Evolutionary conservation across 2,329 filamentous ascomycete species (phyloP).

Genomic region (Sporothrix brasiliensis): DNA sequence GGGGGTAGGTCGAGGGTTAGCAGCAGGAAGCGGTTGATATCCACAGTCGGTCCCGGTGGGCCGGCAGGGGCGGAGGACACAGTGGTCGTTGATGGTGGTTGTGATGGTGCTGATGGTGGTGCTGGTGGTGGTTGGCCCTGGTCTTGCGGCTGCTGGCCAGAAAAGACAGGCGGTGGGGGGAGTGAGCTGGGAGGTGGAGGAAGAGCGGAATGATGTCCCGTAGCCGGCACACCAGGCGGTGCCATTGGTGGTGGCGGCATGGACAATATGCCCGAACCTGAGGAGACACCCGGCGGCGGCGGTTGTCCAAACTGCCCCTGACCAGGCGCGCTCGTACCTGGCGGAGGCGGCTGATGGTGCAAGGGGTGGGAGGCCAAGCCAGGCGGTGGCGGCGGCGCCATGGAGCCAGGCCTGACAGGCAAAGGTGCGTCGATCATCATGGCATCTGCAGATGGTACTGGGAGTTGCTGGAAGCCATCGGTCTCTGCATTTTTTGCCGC

Average conservation of each 20-base stretch:
- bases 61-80: not conserved
- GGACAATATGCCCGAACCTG: slow-evolving; percentile 11
- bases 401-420: slow-evolving; percentile 11
- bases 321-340: not conserved
- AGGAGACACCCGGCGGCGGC: slow-evolving; percentile 22
- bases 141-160: not conserved
- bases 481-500: slow-evolving; percentile 23
- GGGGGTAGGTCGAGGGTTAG: slow-evolving; percentile 90
- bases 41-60: slow-evolving; percentile 67
- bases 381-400: slow-evolving; percentile 29
- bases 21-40: slow-evolving; percentile 81
- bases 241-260: slow-evolving; percentile 25
- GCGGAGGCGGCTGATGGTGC: slow-evolving; percentile 7
- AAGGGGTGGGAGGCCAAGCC: slow-evolving; percentile 9
- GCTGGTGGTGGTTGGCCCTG: not conserved
- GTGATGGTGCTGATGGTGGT: not conserved
- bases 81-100: not conserved
- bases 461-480: not conserved
- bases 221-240: slow-evolving; percentile 6
- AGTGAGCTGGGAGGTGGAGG: not conserved
- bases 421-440: slow-evolving; percentile 34
- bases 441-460: slow-evolving; percentile 22
- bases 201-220: not conserved
- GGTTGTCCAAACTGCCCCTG: slow-evolving; percentile 23
- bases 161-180: slow-evolving; percentile 10